Evolutionary conservation across 164 flowering plant genomes (phyloP).

Genomic region (Cinnamomum micranthum): DNA sequence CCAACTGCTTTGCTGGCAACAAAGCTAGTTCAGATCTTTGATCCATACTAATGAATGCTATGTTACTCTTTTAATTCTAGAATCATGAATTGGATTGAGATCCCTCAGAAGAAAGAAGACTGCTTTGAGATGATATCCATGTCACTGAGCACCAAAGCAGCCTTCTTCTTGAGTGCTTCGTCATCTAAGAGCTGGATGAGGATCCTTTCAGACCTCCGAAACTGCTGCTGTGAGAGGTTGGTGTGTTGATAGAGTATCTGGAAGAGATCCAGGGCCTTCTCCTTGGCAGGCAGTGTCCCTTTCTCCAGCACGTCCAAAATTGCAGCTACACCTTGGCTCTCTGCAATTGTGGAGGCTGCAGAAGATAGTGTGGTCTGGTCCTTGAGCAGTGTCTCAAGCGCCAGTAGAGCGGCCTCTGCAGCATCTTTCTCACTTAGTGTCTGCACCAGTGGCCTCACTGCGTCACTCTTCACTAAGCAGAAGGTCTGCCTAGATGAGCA

Average conservation of each 20-base stretch:
- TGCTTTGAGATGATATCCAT: conserved; percentile 27
- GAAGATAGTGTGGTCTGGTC: conserved; percentile 6
- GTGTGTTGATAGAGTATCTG: conserved; percentile 12
- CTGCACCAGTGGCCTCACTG: conserved; percentile 23
- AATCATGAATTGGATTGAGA: not conserved
- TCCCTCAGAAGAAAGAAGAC: conserved; percentile 25
- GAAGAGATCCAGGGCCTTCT: conserved; percentile 24
- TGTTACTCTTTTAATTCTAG: too few species aligned
- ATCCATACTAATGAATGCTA: too few species aligned
- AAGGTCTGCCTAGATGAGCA: conserved; percentile 22
- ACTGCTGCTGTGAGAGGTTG: not conserved
- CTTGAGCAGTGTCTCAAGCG: conserved; percentile 19
- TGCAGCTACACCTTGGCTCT: conserved; percentile 17
- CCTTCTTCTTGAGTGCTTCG: conserved; percentile 24
- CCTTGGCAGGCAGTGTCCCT: conserved; percentile 15
- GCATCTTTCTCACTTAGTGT: conserved; percentile 15
- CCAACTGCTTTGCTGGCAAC: too few species aligned
- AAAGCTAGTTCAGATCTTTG: too few species aligned
- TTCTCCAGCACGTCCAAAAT: conserved; percentile 22
- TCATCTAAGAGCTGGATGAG: conserved; percentile 25
- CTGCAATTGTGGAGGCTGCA: conserved; percentile 16
- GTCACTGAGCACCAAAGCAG: conserved; percentile 20
- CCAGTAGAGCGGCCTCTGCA: conserved; percentile 25
- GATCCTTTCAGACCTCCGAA: conserved; percentile 17
- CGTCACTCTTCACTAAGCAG: conserved; percentile 26